Evolutionary conservation across 2,329 filamentous ascomycete species (phyloP).

Genomic region (Stagonosporopsis cucurbitacearum): DNA sequence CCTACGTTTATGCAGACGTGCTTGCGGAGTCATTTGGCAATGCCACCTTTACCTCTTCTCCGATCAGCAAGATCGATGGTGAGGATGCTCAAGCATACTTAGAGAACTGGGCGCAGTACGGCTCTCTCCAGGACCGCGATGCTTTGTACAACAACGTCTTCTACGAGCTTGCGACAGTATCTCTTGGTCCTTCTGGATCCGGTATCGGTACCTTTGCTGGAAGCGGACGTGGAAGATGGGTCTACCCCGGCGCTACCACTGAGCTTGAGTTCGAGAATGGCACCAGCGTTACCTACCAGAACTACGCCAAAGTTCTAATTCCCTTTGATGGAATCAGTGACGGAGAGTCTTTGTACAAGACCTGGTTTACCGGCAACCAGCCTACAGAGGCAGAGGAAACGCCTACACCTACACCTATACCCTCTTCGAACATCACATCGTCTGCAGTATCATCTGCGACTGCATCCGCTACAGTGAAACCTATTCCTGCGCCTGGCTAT

Average conservation of each 20-base stretch:
- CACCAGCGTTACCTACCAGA: constrained; percentile 48
- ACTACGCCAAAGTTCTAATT: constrained; percentile 53
- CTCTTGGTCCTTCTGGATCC: constrained; percentile 49
- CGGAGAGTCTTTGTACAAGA: constrained; percentile 52
- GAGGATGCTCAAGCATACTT: constrained; percentile 59
- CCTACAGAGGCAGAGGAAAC: constrained; percentile 27
- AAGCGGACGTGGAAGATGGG: constrained; percentile 50
- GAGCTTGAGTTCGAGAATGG: constrained; percentile 56
- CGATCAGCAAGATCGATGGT: constrained; percentile 64
- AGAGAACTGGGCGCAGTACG: constrained; percentile 55
- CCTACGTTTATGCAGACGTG: constrained; percentile 62
- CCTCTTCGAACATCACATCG: constrained; percentile 17
- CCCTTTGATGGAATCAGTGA: constrained; percentile 52
- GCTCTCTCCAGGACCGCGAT: constrained; percentile 63
- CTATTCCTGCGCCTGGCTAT: constrained; percentile 51
- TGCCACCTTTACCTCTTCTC: constrained; percentile 53
- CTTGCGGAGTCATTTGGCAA: constrained; percentile 51
- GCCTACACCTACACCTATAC: constrained; percentile 29
- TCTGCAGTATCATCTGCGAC: constrained; percentile 23
- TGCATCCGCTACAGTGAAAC: constrained; percentile 26
- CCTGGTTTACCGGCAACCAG: constrained; percentile 40
- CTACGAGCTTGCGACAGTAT: constrained; percentile 54
- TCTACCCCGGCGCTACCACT: constrained; percentile 53
- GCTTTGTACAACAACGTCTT: constrained; percentile 62
- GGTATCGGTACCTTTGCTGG: constrained; percentile 55